Conservation (phyloP, 306 rosid genomes). For the Ormosia emarginata region DNA sequence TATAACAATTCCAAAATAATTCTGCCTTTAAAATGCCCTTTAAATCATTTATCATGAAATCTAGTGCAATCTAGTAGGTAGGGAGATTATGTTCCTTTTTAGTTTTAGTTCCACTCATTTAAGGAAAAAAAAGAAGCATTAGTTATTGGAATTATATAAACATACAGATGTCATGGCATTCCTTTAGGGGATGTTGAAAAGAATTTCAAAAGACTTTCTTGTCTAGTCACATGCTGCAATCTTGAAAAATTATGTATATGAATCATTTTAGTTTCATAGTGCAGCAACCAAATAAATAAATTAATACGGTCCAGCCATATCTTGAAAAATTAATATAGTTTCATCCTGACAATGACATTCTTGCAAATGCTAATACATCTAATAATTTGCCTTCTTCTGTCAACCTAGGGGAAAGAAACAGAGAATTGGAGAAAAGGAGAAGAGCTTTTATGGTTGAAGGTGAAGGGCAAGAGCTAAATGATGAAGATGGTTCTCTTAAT, state of each 20-base stretch:
- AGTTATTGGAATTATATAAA: constrained; percentile 36
- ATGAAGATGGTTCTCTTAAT: constrained; percentile 53
- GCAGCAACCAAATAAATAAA: too few relatives aligned
- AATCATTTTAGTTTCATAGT: too few relatives aligned
- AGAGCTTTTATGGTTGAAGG: constrained; percentile 28
- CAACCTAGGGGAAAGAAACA: constrained; percentile 42
- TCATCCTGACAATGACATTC: constrained; percentile 39
- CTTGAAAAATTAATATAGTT: too few relatives aligned
- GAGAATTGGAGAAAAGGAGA: constrained; percentile 70
- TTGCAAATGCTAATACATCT: constrained; percentile 37
- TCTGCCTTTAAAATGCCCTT: not conserved
- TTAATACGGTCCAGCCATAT: too few relatives aligned
- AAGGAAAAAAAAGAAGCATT: constrained; percentile 28
- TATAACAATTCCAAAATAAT: not conserved
- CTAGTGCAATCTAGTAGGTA: not conserved
- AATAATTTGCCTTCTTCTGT: constrained; percentile 49
- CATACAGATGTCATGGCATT: constrained; percentile 80
- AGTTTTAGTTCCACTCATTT: constrained; percentile 17
- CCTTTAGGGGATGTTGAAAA: constrained; percentile 41
- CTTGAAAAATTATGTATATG: constrained; percentile 45
- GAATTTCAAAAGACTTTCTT: constrained; percentile 30
- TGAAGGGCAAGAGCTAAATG: constrained; percentile 43
- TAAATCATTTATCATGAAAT: not conserved
- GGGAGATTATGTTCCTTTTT: not conserved
- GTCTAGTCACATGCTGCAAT: constrained; percentile 55